Percentiles rank a stretch among this genome's conserved stretches.
phyloP scores from a whole-genome alignment of 2,329 filamentous ascomycete species.

The Cytospora mali region DNA sequence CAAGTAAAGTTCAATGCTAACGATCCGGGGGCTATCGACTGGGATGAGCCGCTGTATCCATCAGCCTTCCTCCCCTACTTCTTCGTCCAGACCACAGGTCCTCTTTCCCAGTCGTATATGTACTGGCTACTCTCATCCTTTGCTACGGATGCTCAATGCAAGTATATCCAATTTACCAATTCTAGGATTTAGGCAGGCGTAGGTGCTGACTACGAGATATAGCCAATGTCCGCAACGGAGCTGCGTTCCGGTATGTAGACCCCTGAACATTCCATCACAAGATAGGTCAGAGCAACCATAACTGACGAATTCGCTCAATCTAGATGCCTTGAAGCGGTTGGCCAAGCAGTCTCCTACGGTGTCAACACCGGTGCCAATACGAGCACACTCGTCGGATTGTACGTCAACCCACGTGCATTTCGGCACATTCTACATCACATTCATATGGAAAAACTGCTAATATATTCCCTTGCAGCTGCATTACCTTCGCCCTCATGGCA shows the following conservation, averaged over 20 bases:
- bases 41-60: slow-evolving; percentile 47
- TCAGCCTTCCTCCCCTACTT: slow-evolving; percentile 50
- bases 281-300: neutral
- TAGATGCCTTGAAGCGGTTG: slow-evolving; percentile 44
- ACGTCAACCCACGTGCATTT: slow-evolving; percentile 26
- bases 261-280: neutral
- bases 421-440: no score
- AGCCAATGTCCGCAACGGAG: slow-evolving; percentile 47
- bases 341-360: slow-evolving; percentile 45
- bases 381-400: slow-evolving; percentile 44
- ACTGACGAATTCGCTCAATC: neutral
- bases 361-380: slow-evolving; percentile 45
- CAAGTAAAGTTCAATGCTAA: slow-evolving; percentile 43
- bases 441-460: neutral
- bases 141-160: slow-evolving; percentile 44
- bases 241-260: slow-evolving; percentile 36
- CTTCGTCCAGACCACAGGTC: slow-evolving; percentile 46
- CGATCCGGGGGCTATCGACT: slow-evolving; percentile 48
- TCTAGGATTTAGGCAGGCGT: slow-evolving; percentile 40
- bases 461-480: slow-evolving; percentile 35
- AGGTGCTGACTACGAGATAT: slow-evolving; percentile 7
- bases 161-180: slow-evolving; percentile 4
- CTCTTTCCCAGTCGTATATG: slow-evolving; percentile 48
- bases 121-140: slow-evolving; percentile 48
- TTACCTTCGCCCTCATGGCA: slow-evolving; percentile 43